A percentile compares a stretch with the other conserved stretches of the same genome.
Evolutionary conservation across 371 early-diverging fungal genomes (phyloP).

Genomic region (Gilbertella persicaria): DNA sequence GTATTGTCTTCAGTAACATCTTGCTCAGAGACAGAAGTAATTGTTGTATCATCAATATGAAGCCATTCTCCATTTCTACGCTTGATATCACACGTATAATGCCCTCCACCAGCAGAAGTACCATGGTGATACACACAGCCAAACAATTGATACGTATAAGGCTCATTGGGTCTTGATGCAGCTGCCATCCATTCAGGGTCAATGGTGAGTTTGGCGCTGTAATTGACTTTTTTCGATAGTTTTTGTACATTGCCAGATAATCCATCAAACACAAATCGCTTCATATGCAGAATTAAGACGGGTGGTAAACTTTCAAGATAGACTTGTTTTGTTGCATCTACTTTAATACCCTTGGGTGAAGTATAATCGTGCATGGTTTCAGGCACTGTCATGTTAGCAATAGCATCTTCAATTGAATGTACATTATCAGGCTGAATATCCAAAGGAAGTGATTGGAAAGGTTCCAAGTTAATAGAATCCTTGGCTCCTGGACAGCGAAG

Average conservation of each 20-base stretch:
- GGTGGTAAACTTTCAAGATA: constrained; percentile 87
- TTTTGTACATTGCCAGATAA: constrained; percentile 79
- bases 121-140: constrained; percentile 95
- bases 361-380: constrained; percentile 72
- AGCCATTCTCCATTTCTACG: constrained; percentile 83
- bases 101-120: constrained; percentile 85
- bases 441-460: constrained; percentile 85
- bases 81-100: constrained; percentile 94
- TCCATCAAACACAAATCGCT: constrained; percentile 87
- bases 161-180: constrained; percentile 34
- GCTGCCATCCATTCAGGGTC: constrained; percentile 68
- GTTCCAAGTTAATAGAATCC: constrained; percentile 85
- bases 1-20: constrained; percentile 60
- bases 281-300: constrained; percentile 92
- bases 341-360: constrained; percentile 52
- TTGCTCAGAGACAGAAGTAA: constrained; percentile 62
- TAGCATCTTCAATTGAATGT: constrained; percentile 82
- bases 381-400: constrained; percentile 71
- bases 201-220: constrained; percentile 68
- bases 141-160: constrained; percentile 59
- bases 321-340: constrained; percentile 85
- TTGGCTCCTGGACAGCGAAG: constrained; percentile 75
- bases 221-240: constrained; percentile 80
- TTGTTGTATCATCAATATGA: constrained; percentile 87
- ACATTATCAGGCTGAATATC: constrained; percentile 86